These are phyloP conservation scores for Pseudocercospora pini-densiflorae DNA, from an alignment of 2,329 filamentous ascomycete species.

Conservation along the genomic window DNA sequence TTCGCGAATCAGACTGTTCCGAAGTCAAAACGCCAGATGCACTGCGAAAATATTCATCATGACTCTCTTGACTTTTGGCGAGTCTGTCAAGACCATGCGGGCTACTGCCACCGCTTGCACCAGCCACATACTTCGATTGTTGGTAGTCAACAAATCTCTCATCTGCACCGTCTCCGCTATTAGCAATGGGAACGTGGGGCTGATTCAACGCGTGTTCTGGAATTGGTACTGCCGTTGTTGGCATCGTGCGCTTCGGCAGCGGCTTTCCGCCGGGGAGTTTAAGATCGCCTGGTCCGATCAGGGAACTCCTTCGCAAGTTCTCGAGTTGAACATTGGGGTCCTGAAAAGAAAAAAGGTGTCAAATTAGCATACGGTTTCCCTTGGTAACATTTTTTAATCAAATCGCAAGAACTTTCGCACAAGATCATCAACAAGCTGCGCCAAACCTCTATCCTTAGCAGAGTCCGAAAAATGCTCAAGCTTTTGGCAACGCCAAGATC, in stretches of 20 bases:
- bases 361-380: conserved; percentile 22
- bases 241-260: conserved; percentile 39
- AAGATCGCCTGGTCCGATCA: conserved; percentile 39
- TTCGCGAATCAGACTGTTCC: background rate
- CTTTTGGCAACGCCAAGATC: background rate
- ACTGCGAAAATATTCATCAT: background rate
- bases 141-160: background rate
- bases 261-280: conserved; percentile 32
- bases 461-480: conserved; percentile 1
- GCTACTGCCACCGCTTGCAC: conserved; percentile 20
- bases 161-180: conserved; percentile 1
- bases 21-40: background rate
- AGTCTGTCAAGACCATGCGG: conserved; percentile 16
- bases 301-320: conserved; percentile 50
- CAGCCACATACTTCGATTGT: conserved; percentile 2
- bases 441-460: background rate
- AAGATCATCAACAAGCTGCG: conserved; percentile 6
- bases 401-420: conserved; percentile 4
- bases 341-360: conserved; percentile 37
- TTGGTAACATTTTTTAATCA: background rate
- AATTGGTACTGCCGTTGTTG: conserved; percentile 33
- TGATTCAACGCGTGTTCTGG: conserved; percentile 26
- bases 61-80: background rate
- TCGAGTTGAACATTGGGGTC: conserved; percentile 53
- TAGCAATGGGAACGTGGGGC: conserved; percentile 20